These are phyloP conservation scores for Tuber magnatum DNA, from an alignment of 495 filamentous ascomycete species.

Conservation along the genomic window DNA sequence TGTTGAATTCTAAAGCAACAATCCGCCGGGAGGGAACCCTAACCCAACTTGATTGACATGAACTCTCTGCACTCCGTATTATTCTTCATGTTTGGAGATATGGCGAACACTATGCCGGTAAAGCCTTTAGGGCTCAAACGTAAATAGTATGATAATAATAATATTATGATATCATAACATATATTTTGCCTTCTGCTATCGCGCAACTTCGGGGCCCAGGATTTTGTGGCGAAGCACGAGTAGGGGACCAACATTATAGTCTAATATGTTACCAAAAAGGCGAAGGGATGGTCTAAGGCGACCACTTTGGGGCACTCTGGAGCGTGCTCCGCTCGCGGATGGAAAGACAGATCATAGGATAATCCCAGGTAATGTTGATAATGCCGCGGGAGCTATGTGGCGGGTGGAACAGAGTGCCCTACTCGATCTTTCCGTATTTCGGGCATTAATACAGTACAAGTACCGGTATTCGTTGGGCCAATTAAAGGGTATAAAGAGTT, in stretches of 20 bases:
- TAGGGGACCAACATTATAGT: too few relatives aligned
- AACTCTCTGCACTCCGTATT: not conserved
- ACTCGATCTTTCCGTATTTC: not conserved
- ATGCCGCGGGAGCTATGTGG: not conserved
- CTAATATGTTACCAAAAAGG: not conserved
- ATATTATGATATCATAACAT: too few relatives aligned
- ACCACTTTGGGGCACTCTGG: not conserved
- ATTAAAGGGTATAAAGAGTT: not conserved
- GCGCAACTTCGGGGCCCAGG: not conserved
- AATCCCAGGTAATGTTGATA: not conserved
- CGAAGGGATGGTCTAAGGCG: not conserved
- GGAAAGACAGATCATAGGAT: not conserved
- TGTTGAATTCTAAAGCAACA: not conserved
- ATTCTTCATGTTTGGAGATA: not conserved
- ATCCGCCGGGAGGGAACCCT: not conserved
- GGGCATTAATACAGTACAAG: not conserved
- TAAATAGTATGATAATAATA: not conserved
- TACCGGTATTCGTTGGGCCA: too few relatives aligned
- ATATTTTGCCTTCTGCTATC: not conserved
- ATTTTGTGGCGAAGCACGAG: not conserved
- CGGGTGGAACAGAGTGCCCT: not conserved
- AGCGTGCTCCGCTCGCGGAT: not conserved
- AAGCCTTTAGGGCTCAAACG: not conserved
- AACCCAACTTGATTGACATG: not conserved
- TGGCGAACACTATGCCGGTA: not conserved